Evolutionary conservation across 2,329 filamentous ascomycete genomes (phyloP).

Genomic region (Sarocladium brachiariae): DNA sequence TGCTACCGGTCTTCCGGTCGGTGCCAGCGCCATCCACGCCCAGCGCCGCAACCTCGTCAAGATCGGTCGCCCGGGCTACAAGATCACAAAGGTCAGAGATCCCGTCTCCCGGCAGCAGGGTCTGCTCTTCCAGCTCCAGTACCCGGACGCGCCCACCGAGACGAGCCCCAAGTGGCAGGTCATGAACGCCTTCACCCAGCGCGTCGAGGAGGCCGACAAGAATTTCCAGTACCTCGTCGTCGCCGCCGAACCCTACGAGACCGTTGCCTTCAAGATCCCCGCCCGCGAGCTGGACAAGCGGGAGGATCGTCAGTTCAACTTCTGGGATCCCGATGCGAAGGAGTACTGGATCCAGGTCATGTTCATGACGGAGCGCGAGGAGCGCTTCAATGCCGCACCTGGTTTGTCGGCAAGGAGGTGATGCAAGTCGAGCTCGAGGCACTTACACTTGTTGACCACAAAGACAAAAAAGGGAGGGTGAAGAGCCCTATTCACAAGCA

Average conservation of each 20-base stretch:
- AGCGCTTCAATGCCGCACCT: conserved; percentile 67
- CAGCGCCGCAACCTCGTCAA: conserved; percentile 79
- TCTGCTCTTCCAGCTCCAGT: conserved; percentile 91
- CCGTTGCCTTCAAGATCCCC: conserved; percentile 92
- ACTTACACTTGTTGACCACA: too few relatives aligned
- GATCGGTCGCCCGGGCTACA: conserved; percentile 93
- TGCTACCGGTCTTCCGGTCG: conserved; percentile 63
- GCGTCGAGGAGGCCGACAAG: conserved; percentile 89
- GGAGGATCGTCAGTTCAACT: conserved; percentile 83
- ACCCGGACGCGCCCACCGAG: conserved; percentile 77
- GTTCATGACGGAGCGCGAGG: conserved; percentile 97
- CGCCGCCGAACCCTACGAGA: conserved; percentile 96
- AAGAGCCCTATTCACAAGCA: too few relatives aligned
- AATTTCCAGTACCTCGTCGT: conserved; percentile 92
- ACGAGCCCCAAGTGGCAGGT: conserved; percentile 77
- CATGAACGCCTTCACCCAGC: conserved; percentile 97
- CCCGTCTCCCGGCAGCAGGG: conserved; percentile 83
- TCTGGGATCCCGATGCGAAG: conserved; percentile 92
- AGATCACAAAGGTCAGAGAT: conserved; percentile 93
- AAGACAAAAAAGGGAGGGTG: too few relatives aligned
- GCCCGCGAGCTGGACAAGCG: conserved; percentile 85
- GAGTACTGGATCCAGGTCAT: conserved; percentile 98
- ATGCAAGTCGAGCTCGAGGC: too few relatives aligned
- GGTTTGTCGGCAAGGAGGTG: conserved; percentile 42
- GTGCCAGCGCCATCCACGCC: conserved; percentile 45